These are phyloP conservation scores for Aspergillus clavatus DNA, from an alignment of 2,329 filamentous ascomycete species.

Conservation along the genomic window DNA sequence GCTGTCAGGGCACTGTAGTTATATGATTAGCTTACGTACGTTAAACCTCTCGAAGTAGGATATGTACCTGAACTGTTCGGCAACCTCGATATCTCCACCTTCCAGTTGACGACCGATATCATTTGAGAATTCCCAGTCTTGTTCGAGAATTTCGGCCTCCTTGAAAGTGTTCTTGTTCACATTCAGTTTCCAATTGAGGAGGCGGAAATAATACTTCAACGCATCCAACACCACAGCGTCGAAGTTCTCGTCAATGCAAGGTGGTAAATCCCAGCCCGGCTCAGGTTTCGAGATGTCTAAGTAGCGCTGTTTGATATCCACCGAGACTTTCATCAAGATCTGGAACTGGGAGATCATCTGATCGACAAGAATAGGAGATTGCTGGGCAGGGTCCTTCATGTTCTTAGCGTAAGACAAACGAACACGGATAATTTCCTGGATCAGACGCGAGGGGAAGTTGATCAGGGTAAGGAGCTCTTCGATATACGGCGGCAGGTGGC, in stretches of 20 bases:
- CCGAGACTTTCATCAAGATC: slow-evolving; percentile 83
- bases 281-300: slow-evolving; percentile 77
- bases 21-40: slow-evolving; percentile 22
- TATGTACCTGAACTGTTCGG: slow-evolving; percentile 79
- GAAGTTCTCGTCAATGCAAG: slow-evolving; percentile 95
- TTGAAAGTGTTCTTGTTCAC: slow-evolving; percentile 99
- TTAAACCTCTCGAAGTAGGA: background rate
- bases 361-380: slow-evolving; percentile 89
- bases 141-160: slow-evolving; percentile 92
- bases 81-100: slow-evolving; percentile 90
- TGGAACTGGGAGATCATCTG: slow-evolving; percentile 98
- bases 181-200: slow-evolving; percentile 95
- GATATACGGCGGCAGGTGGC: slow-evolving; percentile 91
- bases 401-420: slow-evolving; percentile 86
- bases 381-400: slow-evolving; percentile 90
- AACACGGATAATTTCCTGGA: slow-evolving; percentile 93
- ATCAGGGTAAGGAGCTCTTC: slow-evolving; percentile 93
- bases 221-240: slow-evolving; percentile 88
- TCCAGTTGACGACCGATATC: slow-evolving; percentile 87
- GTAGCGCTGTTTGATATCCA: slow-evolving; percentile 88
- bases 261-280: slow-evolving; percentile 89
- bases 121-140: slow-evolving; percentile 97
- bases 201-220: slow-evolving; percentile 96
- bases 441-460: slow-evolving; percentile 92
- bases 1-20: slow-evolving; percentile 68